Base-by-base conservation (phyloP, 257 asterid genomes). In the Ehretia macrophylla region DNA sequence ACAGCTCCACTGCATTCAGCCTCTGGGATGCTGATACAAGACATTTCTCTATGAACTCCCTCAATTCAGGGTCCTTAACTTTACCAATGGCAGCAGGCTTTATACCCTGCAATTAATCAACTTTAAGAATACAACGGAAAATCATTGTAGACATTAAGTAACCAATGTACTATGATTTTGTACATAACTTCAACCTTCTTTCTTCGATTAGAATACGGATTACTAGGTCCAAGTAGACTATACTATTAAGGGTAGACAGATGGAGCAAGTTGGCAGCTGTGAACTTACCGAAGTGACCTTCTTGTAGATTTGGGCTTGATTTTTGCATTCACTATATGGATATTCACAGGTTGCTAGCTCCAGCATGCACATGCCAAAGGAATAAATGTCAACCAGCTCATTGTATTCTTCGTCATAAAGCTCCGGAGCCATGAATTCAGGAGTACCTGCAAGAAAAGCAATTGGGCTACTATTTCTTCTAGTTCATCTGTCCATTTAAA, bases 311-410 rank as follows among this genome's bases (percentile, higher is more conserved):
- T 79, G 85, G 0, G 67, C 70, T 1, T 60, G 69, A 37, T 65
- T 71, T 5, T 56, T 65, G 62, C 81, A 82, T 65, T 79, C 80
- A 1, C 56, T 60, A 32, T 71, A 82, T 1, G 81, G 83, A 50
- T 38, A 72, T 13, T 82, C 80, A 14, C 51, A 58, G 10, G 82
- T 76, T 14, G 59, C 65, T 68, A 82, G 10, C 56, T 77, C 88
- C 59, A 82, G 45, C 63, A 82, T 58, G 59, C 83, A 82, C 85
- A 82, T 63, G 3, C 88, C 88, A 14, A 79, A 79, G 3, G 88
- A 63, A 60, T 74, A 82, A 3, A 76, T 17, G 32, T 74, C 85
- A 3, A 74, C 88, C n/a, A 67, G 63, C 42, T 82, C 81, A 1
- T 74, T 52, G 42, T 81, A 76, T 56, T 70, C 79, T 63, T 72